Percentiles rank a stretch among this genome's conserved stretches.
Evolutionary conservation across 352 stramenopile species (phyloP).

Genomic region (Halophytophthora polymorphica): DNA sequence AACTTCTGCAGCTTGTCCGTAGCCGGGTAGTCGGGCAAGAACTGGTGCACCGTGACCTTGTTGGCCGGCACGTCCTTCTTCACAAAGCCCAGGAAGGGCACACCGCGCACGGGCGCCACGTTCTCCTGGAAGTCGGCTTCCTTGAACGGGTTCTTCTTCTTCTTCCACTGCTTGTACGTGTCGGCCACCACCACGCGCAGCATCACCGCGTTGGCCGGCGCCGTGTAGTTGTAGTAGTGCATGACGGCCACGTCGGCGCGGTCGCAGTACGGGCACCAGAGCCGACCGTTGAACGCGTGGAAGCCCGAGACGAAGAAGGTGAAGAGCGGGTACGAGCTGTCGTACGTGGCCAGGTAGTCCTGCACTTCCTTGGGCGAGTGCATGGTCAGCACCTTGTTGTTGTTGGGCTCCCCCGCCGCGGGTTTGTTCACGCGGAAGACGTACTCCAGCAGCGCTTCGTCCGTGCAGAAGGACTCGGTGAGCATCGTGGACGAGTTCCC

Average conservation of each 20-base stretch:
- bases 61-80: constrained; percentile 48
- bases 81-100: constrained; percentile 66
- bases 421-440: constrained; percentile 60
- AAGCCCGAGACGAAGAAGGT: constrained; percentile 76
- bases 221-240: constrained; percentile 81
- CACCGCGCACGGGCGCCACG: constrained; percentile 48
- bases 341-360: constrained; percentile 55
- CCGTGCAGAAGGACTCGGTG: constrained; percentile 61
- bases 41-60: constrained; percentile 52
- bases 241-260: constrained; percentile 61
- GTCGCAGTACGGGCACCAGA: constrained; percentile 83
- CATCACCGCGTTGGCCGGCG: constrained; percentile 52
- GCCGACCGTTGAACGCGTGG: constrained; percentile 67
- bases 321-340: constrained; percentile 74
- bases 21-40: constrained; percentile 54
- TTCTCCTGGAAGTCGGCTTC: constrained; percentile 53
- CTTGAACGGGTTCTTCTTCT: constrained; percentile 79
- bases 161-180: constrained; percentile 79
- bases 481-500: constrained; percentile 75
- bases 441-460: constrained; percentile 65
- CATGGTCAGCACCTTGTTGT: constrained; percentile 65
- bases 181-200: constrained; percentile 44
- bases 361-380: constrained; percentile 39
- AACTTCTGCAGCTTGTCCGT: constrained; percentile 45
- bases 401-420: constrained; percentile 33